These are phyloP conservation scores for Dissoconium aciculare DNA, from an alignment of 2,329 filamentous ascomycete species.

Conservation along the genomic window DNA sequence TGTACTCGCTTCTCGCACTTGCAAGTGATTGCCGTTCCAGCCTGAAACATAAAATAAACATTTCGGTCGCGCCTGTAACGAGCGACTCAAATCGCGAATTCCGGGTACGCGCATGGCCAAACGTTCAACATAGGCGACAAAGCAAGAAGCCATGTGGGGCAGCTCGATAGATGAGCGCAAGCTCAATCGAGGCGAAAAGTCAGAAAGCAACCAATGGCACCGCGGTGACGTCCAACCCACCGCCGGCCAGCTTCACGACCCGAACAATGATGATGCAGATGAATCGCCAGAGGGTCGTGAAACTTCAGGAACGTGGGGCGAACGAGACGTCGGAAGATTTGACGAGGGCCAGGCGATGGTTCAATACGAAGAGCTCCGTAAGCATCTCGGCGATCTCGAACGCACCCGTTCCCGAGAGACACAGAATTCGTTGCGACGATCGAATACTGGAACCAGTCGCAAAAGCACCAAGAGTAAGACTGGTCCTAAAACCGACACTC, in stretches of 20 bases:
- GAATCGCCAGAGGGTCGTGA: conserved; percentile 20
- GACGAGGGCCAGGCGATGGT: conserved; percentile 41
- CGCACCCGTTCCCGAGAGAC: conserved; percentile 26
- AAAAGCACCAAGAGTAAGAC: conserved; percentile 14
- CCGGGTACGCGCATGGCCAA: no score
- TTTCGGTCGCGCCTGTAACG: no score
- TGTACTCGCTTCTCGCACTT: no score
- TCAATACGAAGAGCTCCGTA: conserved; percentile 14
- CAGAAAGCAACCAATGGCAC: conserved; percentile 12
- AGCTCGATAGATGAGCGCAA: conserved; percentile 16
- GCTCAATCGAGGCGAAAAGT: conserved; percentile 10
- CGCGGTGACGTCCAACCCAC: conserved; percentile 12
- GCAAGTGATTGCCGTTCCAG: no score
- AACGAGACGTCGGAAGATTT: conserved; percentile 41
- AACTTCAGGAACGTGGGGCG: conserved; percentile 45
- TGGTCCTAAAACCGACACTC: neutral
- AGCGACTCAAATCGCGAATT: no score
- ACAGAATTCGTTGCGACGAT: conserved; percentile 10
- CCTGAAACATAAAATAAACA: no score
- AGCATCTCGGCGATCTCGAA: conserved; percentile 40
- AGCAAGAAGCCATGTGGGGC: conserved; percentile 23
- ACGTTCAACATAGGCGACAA: no score
- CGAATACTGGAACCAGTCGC: conserved; percentile 11
- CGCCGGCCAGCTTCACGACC: conserved; percentile 11
- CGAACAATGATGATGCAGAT: conserved; percentile 17